Evolutionary conservation across 345 rosid genomes (phyloP), one percentile per base, ranked within the genome.

Genomic region (Triadica sebifera): DNA sequence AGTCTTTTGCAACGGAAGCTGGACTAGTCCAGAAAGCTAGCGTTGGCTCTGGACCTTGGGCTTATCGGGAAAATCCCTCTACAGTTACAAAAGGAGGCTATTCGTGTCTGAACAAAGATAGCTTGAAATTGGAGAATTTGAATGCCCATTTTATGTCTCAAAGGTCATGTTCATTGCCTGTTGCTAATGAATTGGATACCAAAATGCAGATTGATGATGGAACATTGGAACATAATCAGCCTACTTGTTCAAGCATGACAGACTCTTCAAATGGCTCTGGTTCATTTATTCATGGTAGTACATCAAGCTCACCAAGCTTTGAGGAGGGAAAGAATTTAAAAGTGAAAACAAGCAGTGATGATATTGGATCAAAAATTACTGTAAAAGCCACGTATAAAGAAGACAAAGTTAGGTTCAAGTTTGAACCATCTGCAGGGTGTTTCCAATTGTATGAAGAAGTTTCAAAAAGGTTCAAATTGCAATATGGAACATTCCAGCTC

Each of bases 341-440:
- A 78, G 59, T 70, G 19, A 77, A 77, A 60, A 67, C 76, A 64
- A 79, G 67, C 65, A 75, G 43, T 56, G 49, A 50, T 46, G 89
- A 84, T 64, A 73, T 81, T 47, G 84, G 87, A 73, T 81, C 85
- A 25, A 83, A 72, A 68, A 69, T 94, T 45, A 85, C 88, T 0
- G 85, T 94, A 29, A 94, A 94, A 86, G 98, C 93, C n/a, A 92
- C 85, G 43, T 92, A 88, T 65, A 85, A 82, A 76, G 96, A 89
- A 15, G 96, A 92, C 68, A 86, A 86, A 6, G 56, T 89, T 43
- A 89, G 96, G 3, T 94, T 94, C 86, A 92, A 92, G 84, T 83
- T 92, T 56, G 97, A 92, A 16, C 88, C 87, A 17, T 79, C 83
- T 39, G 78, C 78, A 0, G 92, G 93, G 39, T 92, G 88, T 75